Conservation (phyloP, 352 stramenopile genomes). For the Pythium coloratum region DNA sequence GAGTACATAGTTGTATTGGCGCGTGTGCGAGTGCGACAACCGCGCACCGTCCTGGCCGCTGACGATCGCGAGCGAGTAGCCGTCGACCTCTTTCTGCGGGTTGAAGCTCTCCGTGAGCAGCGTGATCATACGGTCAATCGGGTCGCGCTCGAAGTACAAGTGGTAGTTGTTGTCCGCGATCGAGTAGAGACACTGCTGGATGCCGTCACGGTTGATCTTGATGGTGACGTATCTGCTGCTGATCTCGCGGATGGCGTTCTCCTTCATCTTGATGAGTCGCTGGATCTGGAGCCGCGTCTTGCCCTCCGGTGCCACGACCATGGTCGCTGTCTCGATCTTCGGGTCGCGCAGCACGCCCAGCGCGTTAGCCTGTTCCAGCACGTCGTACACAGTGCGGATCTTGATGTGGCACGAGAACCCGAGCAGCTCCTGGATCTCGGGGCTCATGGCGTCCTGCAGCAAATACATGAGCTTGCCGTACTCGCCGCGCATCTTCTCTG, state of each 20-base stretch:
- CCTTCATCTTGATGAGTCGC: conserved; percentile 92
- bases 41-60: conserved; percentile 91
- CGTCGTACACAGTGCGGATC: conserved; percentile 87
- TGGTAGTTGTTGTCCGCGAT: conserved; percentile 98
- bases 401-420: conserved; percentile 80
- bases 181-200: conserved; percentile 95
- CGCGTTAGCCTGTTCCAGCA: conserved; percentile 73
- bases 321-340: conserved; percentile 92
- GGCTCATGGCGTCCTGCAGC: conserved; percentile 89
- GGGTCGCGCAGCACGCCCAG: conserved; percentile 82
- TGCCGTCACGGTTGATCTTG: conserved; percentile 69
- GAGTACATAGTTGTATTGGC: conserved; percentile 96
- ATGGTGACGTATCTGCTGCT: conserved; percentile 68
- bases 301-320: conserved; percentile 91
- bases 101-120: conserved; percentile 89
- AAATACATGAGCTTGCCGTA: conserved; percentile 97
- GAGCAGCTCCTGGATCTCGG: conserved; percentile 81
- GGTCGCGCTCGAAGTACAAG: conserved; percentile 96
- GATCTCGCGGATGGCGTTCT: conserved; percentile 88
- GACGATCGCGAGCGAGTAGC: conserved; percentile 91
- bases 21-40: conserved; percentile 93
- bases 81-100: conserved; percentile 53
- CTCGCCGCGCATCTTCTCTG: conserved; percentile 96
- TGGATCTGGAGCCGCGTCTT: conserved; percentile 91
- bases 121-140: conserved; percentile 95